phyloP scores from a whole-genome alignment of 176 grass and related monocot species.

The Puccinellia tenuiflora region DNA sequence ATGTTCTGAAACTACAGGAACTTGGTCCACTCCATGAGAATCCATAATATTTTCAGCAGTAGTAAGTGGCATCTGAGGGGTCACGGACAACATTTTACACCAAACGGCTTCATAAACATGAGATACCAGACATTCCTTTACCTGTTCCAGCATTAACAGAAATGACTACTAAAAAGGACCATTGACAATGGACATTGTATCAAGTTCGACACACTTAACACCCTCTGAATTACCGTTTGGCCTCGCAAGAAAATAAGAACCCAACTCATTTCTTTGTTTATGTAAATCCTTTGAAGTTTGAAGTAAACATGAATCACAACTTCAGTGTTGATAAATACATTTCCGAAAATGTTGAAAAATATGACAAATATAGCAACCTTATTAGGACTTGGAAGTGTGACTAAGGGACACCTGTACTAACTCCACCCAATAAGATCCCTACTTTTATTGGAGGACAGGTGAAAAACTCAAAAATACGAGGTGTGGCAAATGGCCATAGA shows the following conservation, averaged over 20 bases:
- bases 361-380: not conserved
- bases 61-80: slow-evolving; percentile 47
- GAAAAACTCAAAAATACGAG: not conserved
- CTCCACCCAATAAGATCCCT: not conserved
- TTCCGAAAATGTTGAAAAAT: not conserved
- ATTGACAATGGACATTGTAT: not conserved
- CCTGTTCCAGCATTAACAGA: slow-evolving; percentile 24
- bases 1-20: slow-evolving; percentile 68
- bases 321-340: not conserved
- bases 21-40: slow-evolving; percentile 39
- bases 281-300: not conserved
- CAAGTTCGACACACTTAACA: not conserved
- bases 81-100: slow-evolving; percentile 49
- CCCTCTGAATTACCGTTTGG: slow-evolving; percentile 8
- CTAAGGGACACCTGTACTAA: not conserved
- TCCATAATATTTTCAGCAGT: slow-evolving; percentile 76
- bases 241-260: not conserved
- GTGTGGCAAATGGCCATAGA: not conserved
- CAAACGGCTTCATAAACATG: slow-evolving; percentile 43
- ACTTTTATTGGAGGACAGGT: not conserved
- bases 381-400: not conserved
- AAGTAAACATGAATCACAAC: not conserved
- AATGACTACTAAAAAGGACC: not conserved
- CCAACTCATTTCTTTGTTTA: not conserved
- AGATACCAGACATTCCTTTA: slow-evolving; percentile 38